A percentile compares a stretch with the other conserved stretches of the same genome.
Conservation (phyloP, 371 early-diverging fungal genomes). For the Nematocida ironsii region DNA sequence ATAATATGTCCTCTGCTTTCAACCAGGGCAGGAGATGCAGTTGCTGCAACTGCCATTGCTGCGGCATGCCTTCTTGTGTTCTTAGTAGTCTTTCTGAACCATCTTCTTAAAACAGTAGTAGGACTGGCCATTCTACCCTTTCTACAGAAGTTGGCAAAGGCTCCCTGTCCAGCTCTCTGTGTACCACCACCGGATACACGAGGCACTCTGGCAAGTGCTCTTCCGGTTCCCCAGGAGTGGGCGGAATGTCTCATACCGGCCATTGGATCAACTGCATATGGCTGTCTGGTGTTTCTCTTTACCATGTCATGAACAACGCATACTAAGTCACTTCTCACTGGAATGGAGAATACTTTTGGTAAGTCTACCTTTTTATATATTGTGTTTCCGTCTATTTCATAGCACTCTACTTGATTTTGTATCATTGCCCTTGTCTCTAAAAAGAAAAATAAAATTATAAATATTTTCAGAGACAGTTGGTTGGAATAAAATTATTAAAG, state of each 20-base stretch:
- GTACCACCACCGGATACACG: constrained; percentile 97
- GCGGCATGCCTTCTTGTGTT: constrained; percentile 95
- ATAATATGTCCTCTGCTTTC: constrained; percentile 96
- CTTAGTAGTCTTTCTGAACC: constrained; percentile 95
- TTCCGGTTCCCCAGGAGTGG: constrained; percentile 96
- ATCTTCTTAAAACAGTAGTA: constrained; percentile 98
- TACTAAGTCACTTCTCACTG: constrained; percentile 94
- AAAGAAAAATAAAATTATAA: constrained; percentile 51
- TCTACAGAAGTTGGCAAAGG: constrained; percentile 99
- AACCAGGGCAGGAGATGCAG: constrained; percentile 87
- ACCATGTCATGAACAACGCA: constrained; percentile 90
- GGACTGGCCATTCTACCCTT: constrained; percentile 99
- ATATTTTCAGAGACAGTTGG: not conserved
- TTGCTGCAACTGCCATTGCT: constrained; percentile 94
- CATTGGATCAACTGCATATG: constrained; percentile 89
- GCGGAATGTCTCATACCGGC: constrained; percentile 99
- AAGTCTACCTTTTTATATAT: constrained; percentile 66
- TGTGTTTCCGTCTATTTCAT: constrained; percentile 44
- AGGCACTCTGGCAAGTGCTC: constrained; percentile 99
- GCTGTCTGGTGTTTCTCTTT: constrained; percentile 96
- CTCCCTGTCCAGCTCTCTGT: constrained; percentile 97
- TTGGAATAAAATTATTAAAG: too few relatives aligned
- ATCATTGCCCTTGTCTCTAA: constrained; percentile 53
- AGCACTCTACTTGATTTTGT: constrained; percentile 53
- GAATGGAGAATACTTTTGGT: constrained; percentile 92